These are phyloP conservation scores for Aspergillus transmontanensis DNA, from an alignment of 2,329 filamentous ascomycete genomes.

Conservation along the genomic window DNA sequence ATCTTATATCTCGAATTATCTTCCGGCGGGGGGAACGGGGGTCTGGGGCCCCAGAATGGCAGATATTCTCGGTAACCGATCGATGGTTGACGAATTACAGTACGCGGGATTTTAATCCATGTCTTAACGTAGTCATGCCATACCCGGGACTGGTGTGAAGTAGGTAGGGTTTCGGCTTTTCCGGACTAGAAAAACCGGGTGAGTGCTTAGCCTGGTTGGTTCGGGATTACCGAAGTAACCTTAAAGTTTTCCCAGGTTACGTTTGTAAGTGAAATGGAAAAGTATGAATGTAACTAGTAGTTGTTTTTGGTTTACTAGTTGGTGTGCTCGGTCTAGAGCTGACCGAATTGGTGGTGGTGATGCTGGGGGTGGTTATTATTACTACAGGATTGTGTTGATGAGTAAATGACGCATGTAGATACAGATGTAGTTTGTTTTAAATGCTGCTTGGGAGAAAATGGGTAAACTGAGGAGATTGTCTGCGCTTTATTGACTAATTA, in stretches of 20 bases:
- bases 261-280: background rate
- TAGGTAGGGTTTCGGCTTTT: background rate
- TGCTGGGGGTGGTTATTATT: background rate
- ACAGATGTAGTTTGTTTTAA: background rate
- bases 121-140: background rate
- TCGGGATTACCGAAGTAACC: background rate
- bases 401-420: background rate
- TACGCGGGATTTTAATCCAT: background rate
- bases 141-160: background rate
- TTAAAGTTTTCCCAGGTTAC: background rate
- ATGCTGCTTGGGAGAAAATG: background rate
- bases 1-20: background rate
- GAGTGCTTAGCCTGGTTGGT: background rate
- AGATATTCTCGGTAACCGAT: background rate
- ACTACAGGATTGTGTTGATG: background rate
- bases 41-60: background rate
- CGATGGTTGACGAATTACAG: background rate
- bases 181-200: background rate
- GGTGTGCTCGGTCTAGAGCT: background rate
- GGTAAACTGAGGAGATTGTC: background rate
- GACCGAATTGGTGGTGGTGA: background rate
- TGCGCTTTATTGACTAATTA: background rate
- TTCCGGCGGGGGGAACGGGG: background rate
- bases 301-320: background rate
- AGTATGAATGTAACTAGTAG: background rate